Base-by-base conservation (phyloP, 441 rosid genomes). In the Populus trichocarpa region DNA sequence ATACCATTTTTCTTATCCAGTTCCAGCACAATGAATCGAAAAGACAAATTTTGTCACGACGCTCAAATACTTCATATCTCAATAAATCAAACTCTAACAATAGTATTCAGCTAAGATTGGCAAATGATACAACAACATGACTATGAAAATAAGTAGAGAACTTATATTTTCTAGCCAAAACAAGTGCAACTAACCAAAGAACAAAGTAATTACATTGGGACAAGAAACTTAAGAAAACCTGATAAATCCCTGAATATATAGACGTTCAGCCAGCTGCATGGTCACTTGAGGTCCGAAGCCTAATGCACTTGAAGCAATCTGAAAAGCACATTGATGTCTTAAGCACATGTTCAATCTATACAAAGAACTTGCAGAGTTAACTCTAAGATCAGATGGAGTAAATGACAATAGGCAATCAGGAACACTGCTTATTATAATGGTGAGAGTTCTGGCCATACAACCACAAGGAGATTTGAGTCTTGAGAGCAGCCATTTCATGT, bases 241-340 rank as follows among this genome's bases (percentile, higher is more conserved):
- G 84, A 95, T 95, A 86, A 87, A 93, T 76, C 98, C 98, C 81
- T 92, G 97, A 69, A 92, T 92, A 82, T 95, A 95, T 78, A 95
- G 84, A 83, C 94, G 91, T 82, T 95, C 99, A 25, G 98, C 92
- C 61, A 93, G 81, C 73, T 95, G 97, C 99, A 95, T 95, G 80
- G 99, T 87, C 82, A 85, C 81, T 83, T 95, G 99, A 87, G 99
- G 99, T 75, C 98, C 99, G 80, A 90, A 83, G 36, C 98, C 98
- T 82, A 95, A 79, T 71, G 99, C 93, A 86, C 99, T 93, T 70
- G 99, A 95, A 79, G 98, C 97, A 91, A 95, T 89, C 98, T 95
- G 86, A 70, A 79, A 71, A 74, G 71, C 8, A 11, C 25, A 77
- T 30, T 79, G 69, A 69, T 46, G 42, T 42, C 74, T 40, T 42